Evolutionary conservation across 441 rosid species (phyloP), one percentile per base, ranked within the genome.

Genomic region (Daphne laureola): DNA sequence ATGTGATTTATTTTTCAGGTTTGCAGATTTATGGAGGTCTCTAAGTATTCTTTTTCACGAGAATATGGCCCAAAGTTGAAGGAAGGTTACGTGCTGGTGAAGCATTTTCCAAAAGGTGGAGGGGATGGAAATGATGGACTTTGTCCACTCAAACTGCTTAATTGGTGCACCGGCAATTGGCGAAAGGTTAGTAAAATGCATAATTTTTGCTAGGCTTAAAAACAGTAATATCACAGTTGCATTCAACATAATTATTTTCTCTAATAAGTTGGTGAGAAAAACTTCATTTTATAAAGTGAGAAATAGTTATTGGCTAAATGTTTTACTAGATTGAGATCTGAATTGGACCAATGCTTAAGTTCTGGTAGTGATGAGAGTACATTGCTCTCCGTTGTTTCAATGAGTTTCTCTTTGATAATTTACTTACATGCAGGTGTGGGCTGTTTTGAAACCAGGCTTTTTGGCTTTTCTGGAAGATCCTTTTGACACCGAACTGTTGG

Each of bases 1-100:
- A 14, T 62, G 15, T 23, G 42, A 38, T 48, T 2, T 54, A 16
- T 5, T 49, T 31, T 43, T 17, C 73, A 84, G 92, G 92, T 84
- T 14, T 84, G 92, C 81, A 84, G 71, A 73, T 84, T 84, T 61
- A 65, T 84, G 55, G 93, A 84, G 75, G 89, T 82, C 44, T 84
- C 93, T 14, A 84, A 70, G 53, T 73, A 82, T 46, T 84, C 93
- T 21, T 84, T 84, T 69, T 69, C 79, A 44, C 73, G 73, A 31
- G 88, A 82, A 57, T 82, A 84, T 15, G 93, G 93, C 54, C 81
- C 83, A 13, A 84, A 84, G 66, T 67, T 84, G 72, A 84, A 74
- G 68, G 89, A 84, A 75, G 93, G 86, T 16, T 84, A 76, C 66
- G 76, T 84, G 46, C 76, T 67, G 73, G 93, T 78, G 67, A 79